Base-by-base conservation (phyloP, 2,329 filamentous ascomycete species). In the Coniochaeta hoffmannii region DNA sequence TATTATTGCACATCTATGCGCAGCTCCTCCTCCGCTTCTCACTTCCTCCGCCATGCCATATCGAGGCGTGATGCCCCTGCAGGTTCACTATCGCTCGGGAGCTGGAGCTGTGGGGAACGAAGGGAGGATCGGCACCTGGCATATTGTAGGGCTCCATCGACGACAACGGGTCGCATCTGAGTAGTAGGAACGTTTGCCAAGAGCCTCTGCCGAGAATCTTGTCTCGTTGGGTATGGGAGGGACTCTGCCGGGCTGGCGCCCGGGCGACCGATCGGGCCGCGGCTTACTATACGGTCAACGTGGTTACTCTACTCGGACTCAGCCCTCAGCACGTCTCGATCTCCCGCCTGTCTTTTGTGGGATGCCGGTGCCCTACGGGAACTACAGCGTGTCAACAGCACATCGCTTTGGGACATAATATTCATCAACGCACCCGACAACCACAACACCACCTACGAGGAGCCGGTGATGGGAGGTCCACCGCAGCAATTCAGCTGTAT, bases 1-100 rank as follows among this genome's bases (percentile, higher is more conserved):
- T 58, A 60, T 59, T 60, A 54, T 60, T 50, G 57, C 59, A 58
- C 57, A 55, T 62, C 59, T n/a, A 63, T 62, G 62, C 61, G 60
- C 44, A 54, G 58, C 36, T 56, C 50, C 38, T 53, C 54, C 28
- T 56, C 53, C 54, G n/a, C 44, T 54, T 57, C 36, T 49, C 32
- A 49, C 50, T 53, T 51, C 46, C 49, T 56, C 34, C 22, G 54
- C 50, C 38, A 26, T 50, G 41, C 35, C 28, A 17, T 30, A 46
- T 32, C 22, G 50, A 49, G 51, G 52, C 50, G 34, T 34, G 31
- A 54, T 17, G 17, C 28, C 49, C 28, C n/a, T 34, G 31, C n/a
- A 34, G 9, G 5, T 1, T 15, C 49, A 51, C 26, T 51, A 51
- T 51, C 28, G 31, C 30, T 19, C 19, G 24, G 22, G 24, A 15